A percentile compares a stretch with the other conserved stretches of the same genome.
These are phyloP conservation scores for Circinella minor DNA, from an alignment of 371 early-diverging fungal genomes.

Conservation along the genomic window DNA sequence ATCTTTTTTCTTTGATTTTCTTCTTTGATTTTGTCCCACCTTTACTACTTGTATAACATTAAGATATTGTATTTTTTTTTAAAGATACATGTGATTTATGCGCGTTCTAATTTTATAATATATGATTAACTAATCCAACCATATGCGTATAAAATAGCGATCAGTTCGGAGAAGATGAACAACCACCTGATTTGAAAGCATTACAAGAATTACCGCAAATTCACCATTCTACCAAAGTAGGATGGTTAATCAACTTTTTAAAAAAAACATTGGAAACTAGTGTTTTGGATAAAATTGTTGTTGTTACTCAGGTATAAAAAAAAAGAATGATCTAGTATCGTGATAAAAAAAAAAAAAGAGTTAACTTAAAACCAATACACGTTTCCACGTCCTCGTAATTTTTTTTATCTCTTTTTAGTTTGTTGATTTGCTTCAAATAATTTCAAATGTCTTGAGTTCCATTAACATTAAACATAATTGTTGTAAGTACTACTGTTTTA, in stretches of 20 bases:
- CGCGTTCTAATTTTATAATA: not conserved
- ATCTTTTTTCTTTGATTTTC: too few relatives aligned
- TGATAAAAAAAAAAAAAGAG: not conserved
- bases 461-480: constrained; percentile 26
- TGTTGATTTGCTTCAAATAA: constrained; percentile 35
- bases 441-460: constrained; percentile 24
- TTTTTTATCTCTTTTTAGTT: constrained; percentile 22
- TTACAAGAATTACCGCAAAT: constrained; percentile 33
- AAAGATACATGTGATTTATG: not conserved
- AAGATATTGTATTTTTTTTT: too few relatives aligned
- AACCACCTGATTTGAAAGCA: constrained; percentile 32
- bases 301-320: constrained; percentile 42
- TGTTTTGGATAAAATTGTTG: constrained; percentile 40
- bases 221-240: constrained; percentile 41
- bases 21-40: too few relatives aligned
- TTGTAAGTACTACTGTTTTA: constrained; percentile 26
- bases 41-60: too few relatives aligned
- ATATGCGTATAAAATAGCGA: constrained; percentile 21
- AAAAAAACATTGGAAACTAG: constrained; percentile 15
- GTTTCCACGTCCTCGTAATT: not conserved
- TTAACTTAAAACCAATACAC: not conserved
- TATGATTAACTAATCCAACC: not conserved
- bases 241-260: constrained; percentile 37
- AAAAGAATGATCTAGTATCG: not conserved
- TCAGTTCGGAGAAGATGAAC: constrained; percentile 31